Conservation (phyloP, 1,139 yeast species). For the Suhomyces yuchorum region DNA sequence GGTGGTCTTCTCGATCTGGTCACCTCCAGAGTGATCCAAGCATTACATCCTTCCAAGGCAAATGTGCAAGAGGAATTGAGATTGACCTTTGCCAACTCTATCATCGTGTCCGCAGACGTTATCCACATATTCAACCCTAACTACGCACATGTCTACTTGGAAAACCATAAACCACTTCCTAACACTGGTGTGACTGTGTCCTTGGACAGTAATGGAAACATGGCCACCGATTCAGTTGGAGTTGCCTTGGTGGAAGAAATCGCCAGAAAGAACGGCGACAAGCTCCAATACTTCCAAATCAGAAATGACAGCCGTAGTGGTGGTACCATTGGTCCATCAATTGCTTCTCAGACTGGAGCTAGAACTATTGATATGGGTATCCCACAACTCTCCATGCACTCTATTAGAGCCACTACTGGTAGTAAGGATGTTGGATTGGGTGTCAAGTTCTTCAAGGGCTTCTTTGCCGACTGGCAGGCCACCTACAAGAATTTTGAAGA, state of each 20-base stretch:
- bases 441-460: constrained; percentile 61
- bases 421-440: constrained; percentile 70
- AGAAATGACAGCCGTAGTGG: constrained; percentile 76
- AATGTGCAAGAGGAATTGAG: constrained; percentile 27
- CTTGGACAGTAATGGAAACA: constrained; percentile 75
- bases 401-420: constrained; percentile 76
- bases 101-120: constrained; percentile 67
- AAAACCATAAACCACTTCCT: constrained; percentile 74
- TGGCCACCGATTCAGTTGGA: constrained; percentile 79
- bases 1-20: constrained; percentile 53
- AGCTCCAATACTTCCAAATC: constrained; percentile 68
- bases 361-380: constrained; percentile 77
- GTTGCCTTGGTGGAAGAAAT: constrained; percentile 65
- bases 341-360: constrained; percentile 69
- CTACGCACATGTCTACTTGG: constrained; percentile 62
- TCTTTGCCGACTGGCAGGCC: constrained; percentile 60
- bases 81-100: constrained; percentile 53
- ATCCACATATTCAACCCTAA: constrained; percentile 67
- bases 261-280: constrained; percentile 61
- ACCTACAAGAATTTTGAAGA: constrained; percentile 49
- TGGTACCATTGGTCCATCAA: constrained; percentile 77
- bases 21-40: constrained; percentile 40
- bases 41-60: constrained; percentile 19
- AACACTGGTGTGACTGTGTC: constrained; percentile 74
- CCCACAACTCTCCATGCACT: constrained; percentile 80